Evolutionary conservation across 116 monocot genomes (phyloP).

Genomic region (Iris pallida): DNA sequence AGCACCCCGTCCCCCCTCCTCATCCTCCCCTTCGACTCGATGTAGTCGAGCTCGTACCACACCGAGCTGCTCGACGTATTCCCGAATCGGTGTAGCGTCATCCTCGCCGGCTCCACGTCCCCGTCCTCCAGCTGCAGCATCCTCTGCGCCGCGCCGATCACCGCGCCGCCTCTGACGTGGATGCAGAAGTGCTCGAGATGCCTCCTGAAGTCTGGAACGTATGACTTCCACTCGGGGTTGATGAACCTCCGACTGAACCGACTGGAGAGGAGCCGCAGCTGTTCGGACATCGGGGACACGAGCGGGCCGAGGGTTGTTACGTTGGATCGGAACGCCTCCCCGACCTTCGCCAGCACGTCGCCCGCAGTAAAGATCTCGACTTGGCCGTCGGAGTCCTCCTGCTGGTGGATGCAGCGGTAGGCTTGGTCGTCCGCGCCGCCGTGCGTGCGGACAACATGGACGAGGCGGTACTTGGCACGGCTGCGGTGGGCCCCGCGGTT

Average conservation of each 20-base stretch:
- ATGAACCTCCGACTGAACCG: conserved; percentile 30
- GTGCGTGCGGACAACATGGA: conserved; percentile 17
- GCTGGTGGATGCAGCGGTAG: too few relatives aligned
- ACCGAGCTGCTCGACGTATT: too few relatives aligned
- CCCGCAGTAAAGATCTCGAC: conserved; percentile 27
- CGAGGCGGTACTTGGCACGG: conserved; percentile 36
- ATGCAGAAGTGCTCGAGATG: conserved; percentile 56
- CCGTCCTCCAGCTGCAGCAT: too few relatives aligned
- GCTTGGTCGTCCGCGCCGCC: too few relatives aligned
- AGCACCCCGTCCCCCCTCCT: conserved; percentile 35
- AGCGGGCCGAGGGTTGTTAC: conserved; percentile 42
- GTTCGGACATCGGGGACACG: conserved; percentile 33
- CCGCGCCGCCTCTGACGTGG: too few relatives aligned
- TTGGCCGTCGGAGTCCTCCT: too few relatives aligned
- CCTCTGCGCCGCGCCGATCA: too few relatives aligned
- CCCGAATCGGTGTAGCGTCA: too few relatives aligned
- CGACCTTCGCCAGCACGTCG: conserved; percentile 38
- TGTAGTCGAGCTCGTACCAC: too few relatives aligned
- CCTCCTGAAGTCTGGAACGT: conserved; percentile 54
- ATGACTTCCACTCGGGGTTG: conserved; percentile 30
- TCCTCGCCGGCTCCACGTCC: too few relatives aligned
- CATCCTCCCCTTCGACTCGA: conserved; percentile 42
- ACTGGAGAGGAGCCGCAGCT: conserved; percentile 31
- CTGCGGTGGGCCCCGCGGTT: conserved; percentile 16
- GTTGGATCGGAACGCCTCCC: conserved; percentile 37